Evolutionary conservation across 768 basidiomycete genomes (phyloP), one percentile per base, ranked within the genome.

Genomic region (Leccinum subgranulosum): DNA sequence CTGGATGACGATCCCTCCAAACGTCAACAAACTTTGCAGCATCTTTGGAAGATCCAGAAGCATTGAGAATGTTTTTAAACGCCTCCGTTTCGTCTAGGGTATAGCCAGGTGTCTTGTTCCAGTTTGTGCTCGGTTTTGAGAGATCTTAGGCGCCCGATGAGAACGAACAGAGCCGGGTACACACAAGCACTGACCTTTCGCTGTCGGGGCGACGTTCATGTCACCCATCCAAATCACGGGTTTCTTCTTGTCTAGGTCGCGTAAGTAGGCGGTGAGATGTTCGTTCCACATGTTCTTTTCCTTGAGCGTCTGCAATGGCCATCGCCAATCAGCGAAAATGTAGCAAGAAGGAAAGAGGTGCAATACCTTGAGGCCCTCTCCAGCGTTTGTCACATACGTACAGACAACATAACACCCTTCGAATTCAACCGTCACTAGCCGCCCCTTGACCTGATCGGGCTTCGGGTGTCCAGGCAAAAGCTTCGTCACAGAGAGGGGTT

Each of bases 171-270:
- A 23, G 14, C 29, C 5, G 46, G 27, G 29, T 10, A n/a, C 25
- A n/a, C 23, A 50, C 48, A 51, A 51, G 43, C 6, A 47, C 62
- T 23, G 41, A 87, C 90, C 90, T 53, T 81, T 75, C 49, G 78
- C 84, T 1, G 90, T 90, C 3, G 90, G 90, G 4, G 92, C 90
- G 45, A 92, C 90, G 59, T 95, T 95, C 56, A 94, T 66, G 72
- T 95, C 93, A 7, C 93, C 93, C 11, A 81, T 78, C 93, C 93
- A 94, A 55, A 95, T 87, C 10, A 95, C 87, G 3, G 92, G 86
- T 64, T 94, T 95, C 65, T 80, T 83, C 60, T 77, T 80, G 72
- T 94, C 90, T 3, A 94, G 74, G 23, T 83, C 77, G 4, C 84
- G 84, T 21, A 94, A 79, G 66, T 94, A 87, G 3, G 75, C 61